phyloP scores from a whole-genome alignment of 768 basidiomycete species.

The Butyriboletus loyo region DNA sequence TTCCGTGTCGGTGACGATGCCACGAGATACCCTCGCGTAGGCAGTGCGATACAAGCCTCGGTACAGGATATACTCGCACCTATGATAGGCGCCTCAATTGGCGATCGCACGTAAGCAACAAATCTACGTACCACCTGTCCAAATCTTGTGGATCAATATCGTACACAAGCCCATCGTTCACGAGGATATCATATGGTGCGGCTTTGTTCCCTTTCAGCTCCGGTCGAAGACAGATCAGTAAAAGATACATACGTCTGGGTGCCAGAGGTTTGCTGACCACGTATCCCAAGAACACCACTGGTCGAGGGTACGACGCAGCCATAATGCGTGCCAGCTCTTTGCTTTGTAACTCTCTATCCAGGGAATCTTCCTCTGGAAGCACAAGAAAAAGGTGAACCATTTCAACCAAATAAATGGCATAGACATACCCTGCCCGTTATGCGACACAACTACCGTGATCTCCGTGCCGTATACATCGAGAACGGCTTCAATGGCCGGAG shows the following conservation, averaged over 20 bases:
- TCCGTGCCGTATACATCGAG: slow-evolving; percentile 75
- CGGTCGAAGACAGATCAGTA: background rate
- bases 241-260: slow-evolving; percentile 48
- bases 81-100: slow-evolving; percentile 19
- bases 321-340: slow-evolving; percentile 79
- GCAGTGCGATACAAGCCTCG: slow-evolving; percentile 74
- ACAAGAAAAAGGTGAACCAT: background rate
- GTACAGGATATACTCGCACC: slow-evolving; percentile 92
- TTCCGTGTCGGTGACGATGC: slow-evolving; percentile 87
- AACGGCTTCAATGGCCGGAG: slow-evolving; percentile 85
- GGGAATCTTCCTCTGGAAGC: slow-evolving; percentile 71
- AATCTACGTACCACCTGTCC: slow-evolving; percentile 59
- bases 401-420: background rate
- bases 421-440: slow-evolving; percentile 83
- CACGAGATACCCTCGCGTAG: slow-evolving; percentile 81
- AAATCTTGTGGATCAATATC: slow-evolving; percentile 74
- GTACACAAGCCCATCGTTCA: slow-evolving; percentile 73
- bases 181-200: slow-evolving; percentile 71
- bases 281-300: slow-evolving; percentile 79
- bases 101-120: background rate
- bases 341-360: slow-evolving; percentile 87
- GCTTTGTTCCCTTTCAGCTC: slow-evolving; percentile 39
- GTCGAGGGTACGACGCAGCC: slow-evolving; percentile 62
- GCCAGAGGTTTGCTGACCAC: slow-evolving; percentile 71
- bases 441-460: slow-evolving; percentile 81